Evolutionary conservation across 2,329 filamentous ascomycete species (phyloP), one percentile per base, ranked within the genome.

Genomic region (Zarea fungicola): DNA sequence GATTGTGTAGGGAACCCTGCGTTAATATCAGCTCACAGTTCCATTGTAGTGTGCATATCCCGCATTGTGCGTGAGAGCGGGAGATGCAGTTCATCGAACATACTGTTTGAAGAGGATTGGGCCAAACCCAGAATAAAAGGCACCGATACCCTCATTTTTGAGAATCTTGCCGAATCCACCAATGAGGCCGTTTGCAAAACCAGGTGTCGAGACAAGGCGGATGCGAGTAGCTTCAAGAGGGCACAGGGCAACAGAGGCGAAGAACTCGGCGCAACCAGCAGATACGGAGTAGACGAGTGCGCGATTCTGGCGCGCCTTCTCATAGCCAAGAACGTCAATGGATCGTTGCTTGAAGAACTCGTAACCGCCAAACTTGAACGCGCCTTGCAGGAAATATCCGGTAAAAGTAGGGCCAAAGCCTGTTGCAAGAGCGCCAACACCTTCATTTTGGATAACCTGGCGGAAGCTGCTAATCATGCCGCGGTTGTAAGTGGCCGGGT

Each of bases 311-410:
- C 76, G 74, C 60, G 85, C 85, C 55, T 74, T 80, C 69, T 88
- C 84, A 65, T 82, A 81, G 64, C 87, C 87, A 62, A 91, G 71
- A 54, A 77, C 54, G 75, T 86, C 83, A 73, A 91, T 90, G 64
- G 75, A 79, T 72, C 89, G 84, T 75, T 89, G 81, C 83, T 92
- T 92, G 84, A 92, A 91, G 73, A 91, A 83, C 74, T 92, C 87
- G 72, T 91, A 92, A 68, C 87, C 87, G 69, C 87, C 87, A 70
- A 90, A 90, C 75, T 90, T 91, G 80, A 90, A 84, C 62, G 85
- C 85, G 65, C 87, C 87, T 75, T 92, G 87, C 61, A 91, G 81
- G 82, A 90, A 91, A 75, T 92, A 92, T 69, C 87, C 87, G 57
- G 87, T 84, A 59, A 81, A 79, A 63, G 87, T 91, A 59, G 87